These are phyloP conservation scores for Geotrichum siamense DNA, from an alignment of 1,139 yeast species.

Conservation along the genomic window DNA sequence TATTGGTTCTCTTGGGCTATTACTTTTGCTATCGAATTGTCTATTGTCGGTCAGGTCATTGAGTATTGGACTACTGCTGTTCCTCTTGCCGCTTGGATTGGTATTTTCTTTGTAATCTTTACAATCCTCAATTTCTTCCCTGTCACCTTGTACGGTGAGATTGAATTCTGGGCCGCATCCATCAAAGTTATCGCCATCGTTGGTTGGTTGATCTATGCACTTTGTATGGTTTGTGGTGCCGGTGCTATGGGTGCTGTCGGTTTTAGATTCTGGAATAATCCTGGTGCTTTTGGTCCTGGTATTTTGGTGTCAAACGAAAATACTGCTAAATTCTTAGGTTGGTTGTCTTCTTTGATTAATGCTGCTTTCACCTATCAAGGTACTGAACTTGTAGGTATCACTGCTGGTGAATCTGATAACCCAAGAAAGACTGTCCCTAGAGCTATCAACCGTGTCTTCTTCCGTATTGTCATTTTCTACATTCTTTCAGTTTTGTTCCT, in stretches of 20 bases:
- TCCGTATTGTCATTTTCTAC: conserved; percentile 68
- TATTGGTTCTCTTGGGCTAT: conserved; percentile 62
- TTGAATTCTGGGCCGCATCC: conserved; percentile 35
- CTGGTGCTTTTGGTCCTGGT: conserved; percentile 56
- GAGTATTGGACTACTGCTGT: conserved; percentile 47
- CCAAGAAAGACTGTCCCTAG: conserved; percentile 71
- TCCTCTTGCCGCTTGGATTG: conserved; percentile 44
- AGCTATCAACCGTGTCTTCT: conserved; percentile 68
- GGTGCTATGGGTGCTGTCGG: conserved; percentile 63
- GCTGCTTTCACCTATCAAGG: conserved; percentile 74
- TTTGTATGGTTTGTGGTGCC: conserved; percentile 67
- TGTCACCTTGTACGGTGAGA: conserved; percentile 36
- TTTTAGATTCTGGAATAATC: conserved; percentile 62
- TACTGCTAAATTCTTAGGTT: conserved; percentile 45
- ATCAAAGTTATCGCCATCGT: conserved; percentile 43
- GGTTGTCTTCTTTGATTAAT: conserved; percentile 53
- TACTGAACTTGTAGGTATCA: conserved; percentile 63
- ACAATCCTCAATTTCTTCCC: conserved; percentile 32
- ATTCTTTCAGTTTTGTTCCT: conserved; percentile 57
- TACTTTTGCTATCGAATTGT: conserved; percentile 54
- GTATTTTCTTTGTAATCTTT: conserved; percentile 27
- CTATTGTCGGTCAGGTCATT: conserved; percentile 52
- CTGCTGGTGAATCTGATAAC: conserved; percentile 70
- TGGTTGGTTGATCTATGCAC: conserved; percentile 62
- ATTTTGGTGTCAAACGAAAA: conserved; percentile 45